Conservation (phyloP, 257 asterid genomes). For the Primulina huaijiensis region DNA sequence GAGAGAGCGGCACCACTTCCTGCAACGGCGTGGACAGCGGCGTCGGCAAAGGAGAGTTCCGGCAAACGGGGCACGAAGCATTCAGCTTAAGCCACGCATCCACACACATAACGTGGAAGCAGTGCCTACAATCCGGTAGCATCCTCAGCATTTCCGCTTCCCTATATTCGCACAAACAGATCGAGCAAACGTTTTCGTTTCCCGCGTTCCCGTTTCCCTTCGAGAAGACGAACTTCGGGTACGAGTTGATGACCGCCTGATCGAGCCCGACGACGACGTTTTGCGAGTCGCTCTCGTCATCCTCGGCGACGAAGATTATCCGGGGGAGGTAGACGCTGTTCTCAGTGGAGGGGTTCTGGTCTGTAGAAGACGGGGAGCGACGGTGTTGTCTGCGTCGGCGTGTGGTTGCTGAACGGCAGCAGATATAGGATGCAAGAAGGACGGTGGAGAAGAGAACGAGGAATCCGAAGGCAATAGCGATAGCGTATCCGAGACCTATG, state of each 20-base stretch:
- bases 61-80: constrained; percentile 87
- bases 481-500: constrained; percentile 71
- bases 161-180: constrained; percentile 80
- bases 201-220: constrained; percentile 39
- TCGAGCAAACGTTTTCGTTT: constrained; percentile 65
- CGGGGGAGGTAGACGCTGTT: constrained; percentile 75
- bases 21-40: constrained; percentile 91
- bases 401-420: constrained; percentile 66
- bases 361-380: not conserved
- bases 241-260: constrained; percentile 71
- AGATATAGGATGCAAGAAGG: constrained; percentile 71
- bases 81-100: constrained; percentile 94
- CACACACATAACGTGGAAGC: constrained; percentile 78
- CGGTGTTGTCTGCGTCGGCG: constrained; percentile 50
- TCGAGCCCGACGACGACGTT: constrained; percentile 74
- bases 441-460: constrained; percentile 72
- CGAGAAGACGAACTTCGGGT: constrained; percentile 63
- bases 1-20: constrained; percentile 97
- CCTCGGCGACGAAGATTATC: constrained; percentile 77
- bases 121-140: constrained; percentile 91
- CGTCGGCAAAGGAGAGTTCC: constrained; percentile 92
- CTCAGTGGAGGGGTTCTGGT: constrained; percentile 30
- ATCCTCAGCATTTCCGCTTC: constrained; percentile 82
- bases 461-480: constrained; percentile 74
- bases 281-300: constrained; percentile 47